Evolutionary conservation across 805 yeast species (phyloP), one percentile per base, ranked within the genome.

Genomic region (Metschnikowia similis): DNA sequence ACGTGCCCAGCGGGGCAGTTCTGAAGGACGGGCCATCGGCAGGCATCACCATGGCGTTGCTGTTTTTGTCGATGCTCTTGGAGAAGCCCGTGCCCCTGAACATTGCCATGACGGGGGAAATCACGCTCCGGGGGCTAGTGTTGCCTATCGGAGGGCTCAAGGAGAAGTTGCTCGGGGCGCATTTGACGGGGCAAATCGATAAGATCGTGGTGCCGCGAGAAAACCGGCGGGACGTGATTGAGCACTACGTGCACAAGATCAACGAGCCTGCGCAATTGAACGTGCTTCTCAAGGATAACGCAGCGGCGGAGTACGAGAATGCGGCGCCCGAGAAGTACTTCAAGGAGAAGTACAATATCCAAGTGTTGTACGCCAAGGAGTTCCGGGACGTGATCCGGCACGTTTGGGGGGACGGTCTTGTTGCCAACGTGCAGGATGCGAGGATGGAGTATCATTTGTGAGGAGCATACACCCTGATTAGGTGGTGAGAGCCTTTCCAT

Each of bases 21-120:
- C 69, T 67, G 35, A 76, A 76, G 57, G 81, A 76, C 48, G 78
- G 78, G 2, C 78, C 78, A 1, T 74, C 79, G 29, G 81, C 81
- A 0, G 81, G 81, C 14, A 73, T 76, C 44, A 75, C 81, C 4
- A 75, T 76, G 74, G 75, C 81, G 2, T 62, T 74, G 42, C 72
- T 70, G 70, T 72, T 76, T 47, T 62, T 76, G 31, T 75, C 80
- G 1, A 62, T 76, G 48, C 56, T 74, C 6, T 58, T 76, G 35
- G 71, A 74, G 46, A 73, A 68, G 45, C 76, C 79, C 1, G 75
- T 76, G 6, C 74, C 76, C 0, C 58, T 62, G 11, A 69, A 72
- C 45, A 70, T 85, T 45, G 95, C 95, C 45, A 85, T 88, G 94
- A 88, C 96, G 1, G 96, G 96, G 6, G 96, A 87, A 64, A 83